Base-by-base conservation (phyloP, 148 eudicot species). In the Diospyros lotus region DNA sequence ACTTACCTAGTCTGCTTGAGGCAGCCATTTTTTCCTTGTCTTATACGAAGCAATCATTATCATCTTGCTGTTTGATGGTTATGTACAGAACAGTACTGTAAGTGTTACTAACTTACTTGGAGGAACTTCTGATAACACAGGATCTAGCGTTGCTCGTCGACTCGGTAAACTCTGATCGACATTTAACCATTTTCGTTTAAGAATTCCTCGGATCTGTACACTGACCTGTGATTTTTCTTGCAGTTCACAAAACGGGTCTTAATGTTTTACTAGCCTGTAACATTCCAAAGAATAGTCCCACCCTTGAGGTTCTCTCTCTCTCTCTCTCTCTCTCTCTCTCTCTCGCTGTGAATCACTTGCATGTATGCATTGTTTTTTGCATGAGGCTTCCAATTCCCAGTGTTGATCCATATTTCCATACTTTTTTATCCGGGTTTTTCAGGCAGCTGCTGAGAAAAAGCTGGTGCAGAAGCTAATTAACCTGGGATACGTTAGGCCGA, bases 71-170 rank as follows among this genome's bases (percentile, higher is more conserved):
- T 66, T 44, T 56, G 58, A 68, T 64, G 78, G 58, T 51, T 59
- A 17, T 75, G 66, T 71, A 67, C 90, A 94, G 95, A 82, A 79
- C 81, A 90, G 88, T 69, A 56, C 84, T 46, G 93, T 91, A 77
- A 88, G 97, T 65, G 91, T 91, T 44, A 80, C 90, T 74, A 81
- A 90, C 60, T 75, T 94, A 75, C 88, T 90, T 62, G 95, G 90
- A 52, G 88, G 93, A 62, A 77, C 88, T 78, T 87, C 97, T 84
- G 98, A 94, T 84, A 93, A 91, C 77, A 86, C 90, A 71, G 98
- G 97, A 66, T 84, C 93, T 71, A 85, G 97, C 78, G 86, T 91
- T 72, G 95, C 98, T 68, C 93, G 93, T 64, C 86, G 98, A 53
- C 76, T 91, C 84, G 98, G 98, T 88, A 77, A 78, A 17, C 53